Percentiles rank a stretch among this genome's conserved stretches.
These are phyloP conservation scores for Coemansia sp. DNA, from an alignment of 192 early-diverging fungal species.

Conservation along the genomic window DNA sequence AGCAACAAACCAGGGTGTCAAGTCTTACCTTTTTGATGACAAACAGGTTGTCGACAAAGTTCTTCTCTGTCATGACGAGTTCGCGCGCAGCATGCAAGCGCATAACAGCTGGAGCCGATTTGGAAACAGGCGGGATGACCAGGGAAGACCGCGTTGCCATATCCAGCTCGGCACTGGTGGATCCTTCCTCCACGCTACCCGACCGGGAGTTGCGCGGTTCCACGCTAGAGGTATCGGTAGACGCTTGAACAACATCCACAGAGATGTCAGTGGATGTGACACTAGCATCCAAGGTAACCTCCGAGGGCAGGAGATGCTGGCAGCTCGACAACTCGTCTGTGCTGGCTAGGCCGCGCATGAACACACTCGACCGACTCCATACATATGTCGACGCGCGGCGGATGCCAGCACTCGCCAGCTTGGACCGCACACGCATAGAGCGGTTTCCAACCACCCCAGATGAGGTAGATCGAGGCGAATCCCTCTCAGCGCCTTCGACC, in stretches of 20 bases:
- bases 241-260: not conserved
- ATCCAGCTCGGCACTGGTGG: slow-evolving; percentile 23
- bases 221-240: not conserved
- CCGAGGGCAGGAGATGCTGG: slow-evolving; percentile 1
- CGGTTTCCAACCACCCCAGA: slow-evolving; percentile 18
- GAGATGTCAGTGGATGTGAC: not conserved
- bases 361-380: slow-evolving; percentile 48
- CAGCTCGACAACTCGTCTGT: slow-evolving; percentile 29
- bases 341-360: slow-evolving; percentile 43
- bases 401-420: slow-evolving; percentile 38
- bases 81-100: slow-evolving; percentile 47
- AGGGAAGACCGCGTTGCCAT: not conserved
- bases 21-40: slow-evolving; percentile 47
- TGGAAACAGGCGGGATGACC: not conserved
- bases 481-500: not conserved
- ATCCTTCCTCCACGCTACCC: slow-evolving; percentile 10
- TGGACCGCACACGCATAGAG: slow-evolving; percentile 39
- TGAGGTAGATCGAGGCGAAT: slow-evolving; percentile 3
- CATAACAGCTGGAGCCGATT: slow-evolving; percentile 44
- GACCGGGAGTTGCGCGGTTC: not conserved
- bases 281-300: not conserved
- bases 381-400: slow-evolving; percentile 50
- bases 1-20: not conserved
- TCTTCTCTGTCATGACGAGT: slow-evolving; percentile 53
- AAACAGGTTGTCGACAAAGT: slow-evolving; percentile 55